Base-by-base conservation (phyloP, 2,329 filamentous ascomycete genomes). In the Cordyceps javanica region DNA sequence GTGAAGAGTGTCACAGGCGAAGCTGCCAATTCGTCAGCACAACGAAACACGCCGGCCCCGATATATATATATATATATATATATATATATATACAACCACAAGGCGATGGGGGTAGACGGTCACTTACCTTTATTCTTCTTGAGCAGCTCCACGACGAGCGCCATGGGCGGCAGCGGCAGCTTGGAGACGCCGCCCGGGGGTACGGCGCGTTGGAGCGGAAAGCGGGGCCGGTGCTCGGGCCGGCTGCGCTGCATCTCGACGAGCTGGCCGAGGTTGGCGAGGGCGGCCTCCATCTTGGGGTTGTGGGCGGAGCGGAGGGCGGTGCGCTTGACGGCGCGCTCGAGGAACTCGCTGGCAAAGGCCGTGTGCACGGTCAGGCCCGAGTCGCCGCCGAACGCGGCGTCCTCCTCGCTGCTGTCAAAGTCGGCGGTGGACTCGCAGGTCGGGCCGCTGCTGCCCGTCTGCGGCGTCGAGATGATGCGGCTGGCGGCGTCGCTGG, bases 311-410 rank as follows among this genome's bases (percentile, higher is more conserved):
- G 75, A 70, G 34, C 72, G 70, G 3, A 80, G 68, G 0, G 79
- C 73, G 1, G 77, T 77, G 25, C 75, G 73, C 61, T 74, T 70
- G 26, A 81, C 79, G n/a, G 77, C 76, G 58, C 77, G 72, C 62
- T 83, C 79, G 23, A 82, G 74, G 41, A 82, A 80, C 62, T 80
- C 77, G 64, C 73, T 78, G 23, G 78, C 80, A 62, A 82, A 81
- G n/a, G 73, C 74, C 3, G 81, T 77, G 57, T 81, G 78, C 5
- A 76, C 75, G 4, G 76, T 70, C 45, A 81, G 70, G 21, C 76
- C 77, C 1, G 77, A 75, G 62, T 77, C 74, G n/a, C 76, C 78
- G 59, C 78, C 72, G 63, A 77, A 74, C 14, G 70, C 72, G 9
- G 51, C 36, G 55, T 76, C 73, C 6, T 73, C 70, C 14, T 74